phyloP scores from a whole-genome alignment of 129 eudicot species.

The Tagetes erecta region DNA sequence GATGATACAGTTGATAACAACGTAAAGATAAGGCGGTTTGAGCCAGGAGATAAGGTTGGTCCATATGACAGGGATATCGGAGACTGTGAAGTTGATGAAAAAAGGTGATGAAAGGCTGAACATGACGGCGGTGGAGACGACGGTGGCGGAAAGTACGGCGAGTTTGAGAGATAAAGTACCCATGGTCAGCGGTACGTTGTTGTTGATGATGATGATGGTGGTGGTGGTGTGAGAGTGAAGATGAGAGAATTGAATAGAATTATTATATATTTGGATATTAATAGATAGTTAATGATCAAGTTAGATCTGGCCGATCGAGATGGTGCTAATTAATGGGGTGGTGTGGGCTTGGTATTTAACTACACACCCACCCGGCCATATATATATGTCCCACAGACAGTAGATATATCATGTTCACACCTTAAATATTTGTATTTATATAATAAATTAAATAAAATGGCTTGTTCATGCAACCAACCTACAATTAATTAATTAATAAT shows the following conservation, averaged over 20 bases:
- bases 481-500: background rate
- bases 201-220: slow-evolving; percentile 14
- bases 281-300: slow-evolving; percentile 1
- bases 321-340: slow-evolving; percentile 29
- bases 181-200: slow-evolving; percentile 6
- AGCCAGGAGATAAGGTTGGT: slow-evolving; percentile 57
- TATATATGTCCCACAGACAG: slow-evolving; percentile 13
- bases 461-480: slow-evolving; percentile 16
- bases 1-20: slow-evolving; percentile 75
- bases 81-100: slow-evolving; percentile 28
- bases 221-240: slow-evolving; percentile 25
- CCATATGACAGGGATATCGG: slow-evolving; percentile 49
- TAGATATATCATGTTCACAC: slow-evolving; percentile 29
- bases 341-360: slow-evolving; percentile 39
- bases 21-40: slow-evolving; percentile 74
- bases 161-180: slow-evolving; percentile 44
- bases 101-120: slow-evolving; percentile 46
- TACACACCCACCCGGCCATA: background rate
- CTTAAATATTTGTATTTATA: background rate
- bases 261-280: background rate
- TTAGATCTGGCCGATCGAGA: slow-evolving; percentile 23
- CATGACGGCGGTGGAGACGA: slow-evolving; percentile 56
- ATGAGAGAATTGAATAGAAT: background rate
- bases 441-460: background rate
- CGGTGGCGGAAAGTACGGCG: slow-evolving; percentile 48